Percentiles rank a stretch among this genome's conserved stretches.
Conservation (phyloP, 257 asterid genomes). For the Rubia yunnanensis region DNA sequence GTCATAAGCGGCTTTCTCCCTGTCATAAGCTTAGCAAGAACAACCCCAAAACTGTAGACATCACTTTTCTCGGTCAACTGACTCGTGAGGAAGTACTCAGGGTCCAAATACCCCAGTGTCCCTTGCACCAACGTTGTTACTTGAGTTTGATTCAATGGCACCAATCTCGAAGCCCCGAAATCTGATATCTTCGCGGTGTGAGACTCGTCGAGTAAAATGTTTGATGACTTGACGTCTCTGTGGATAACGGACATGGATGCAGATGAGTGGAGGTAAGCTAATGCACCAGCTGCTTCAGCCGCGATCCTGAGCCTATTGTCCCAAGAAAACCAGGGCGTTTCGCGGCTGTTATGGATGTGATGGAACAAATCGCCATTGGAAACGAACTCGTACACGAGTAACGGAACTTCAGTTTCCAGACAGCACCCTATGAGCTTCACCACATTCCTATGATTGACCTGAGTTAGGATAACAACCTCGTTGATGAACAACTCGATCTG, state of each 20-base stretch:
- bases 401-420: conserved; percentile 62
- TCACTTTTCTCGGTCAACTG: conserved; percentile 67
- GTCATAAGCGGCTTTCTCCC: conserved; percentile 30
- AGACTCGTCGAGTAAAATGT: conserved; percentile 47
- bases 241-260: conserved; percentile 54
- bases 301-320: conserved; percentile 61
- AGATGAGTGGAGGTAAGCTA: conserved; percentile 71
- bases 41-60: conserved; percentile 73
- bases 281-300: conserved; percentile 54
- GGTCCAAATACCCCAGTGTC: conserved; percentile 76
- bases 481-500: conserved; percentile 70
- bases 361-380: conserved; percentile 49
- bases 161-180: conserved; percentile 71
- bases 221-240: conserved; percentile 69
- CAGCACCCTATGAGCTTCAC: conserved; percentile 77
- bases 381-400: conserved; percentile 58
- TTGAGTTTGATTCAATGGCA: conserved; percentile 52
- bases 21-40: conserved; percentile 55
- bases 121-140: conserved; percentile 71
- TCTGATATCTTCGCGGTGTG: conserved; percentile 59
- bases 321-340: conserved; percentile 45
- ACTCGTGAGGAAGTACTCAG: conserved; percentile 61
- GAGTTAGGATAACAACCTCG: conserved; percentile 67
- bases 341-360: conserved; percentile 35
- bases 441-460: conserved; percentile 60